A percentile compares a stretch with the other conserved stretches of the same genome.
phyloP scores from a whole-genome alignment of 441 rosid genomes.

The Populus hybrid region DNA sequence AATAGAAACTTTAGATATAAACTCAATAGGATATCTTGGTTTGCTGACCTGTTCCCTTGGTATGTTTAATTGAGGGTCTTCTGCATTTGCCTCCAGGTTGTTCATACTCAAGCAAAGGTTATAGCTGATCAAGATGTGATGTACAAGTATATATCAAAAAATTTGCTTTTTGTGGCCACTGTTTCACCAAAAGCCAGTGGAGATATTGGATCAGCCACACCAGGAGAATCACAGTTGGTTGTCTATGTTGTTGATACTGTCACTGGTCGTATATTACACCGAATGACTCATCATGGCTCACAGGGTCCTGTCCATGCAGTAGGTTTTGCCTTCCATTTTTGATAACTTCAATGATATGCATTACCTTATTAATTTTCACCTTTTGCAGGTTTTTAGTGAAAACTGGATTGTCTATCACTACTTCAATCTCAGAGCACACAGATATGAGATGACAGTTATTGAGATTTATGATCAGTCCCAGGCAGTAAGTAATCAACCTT shows the following conservation, averaged over 20 bases:
- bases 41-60: not conserved
- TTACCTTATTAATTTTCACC: constrained; percentile 21
- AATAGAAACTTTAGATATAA: not conserved
- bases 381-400: constrained; percentile 88
- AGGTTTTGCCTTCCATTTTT: constrained; percentile 31
- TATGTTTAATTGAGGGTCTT: constrained; percentile 1
- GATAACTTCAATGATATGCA: constrained; percentile 7
- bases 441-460: constrained; percentile 92
- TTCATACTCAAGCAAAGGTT: constrained; percentile 98
- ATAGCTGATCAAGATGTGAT: constrained; percentile 86
- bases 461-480: constrained; percentile 98
- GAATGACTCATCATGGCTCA: constrained; percentile 89
- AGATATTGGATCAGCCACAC: constrained; percentile 80
- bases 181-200: constrained; percentile 87
- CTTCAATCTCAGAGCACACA: constrained; percentile 96
- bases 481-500: constrained; percentile 66
- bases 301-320: constrained; percentile 97
- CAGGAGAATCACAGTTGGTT: constrained; percentile 83
- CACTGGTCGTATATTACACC: constrained; percentile 91
- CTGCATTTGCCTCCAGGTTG: constrained; percentile 52
- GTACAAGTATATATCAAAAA: constrained; percentile 87
- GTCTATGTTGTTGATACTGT: constrained; percentile 87
- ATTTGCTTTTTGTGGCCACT: constrained; percentile 86
- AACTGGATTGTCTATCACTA: constrained; percentile 99
- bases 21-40: not conserved